Base-by-base conservation (phyloP, 192 early-diverging fungal species). In the Chytriomyces confervae region DNA sequence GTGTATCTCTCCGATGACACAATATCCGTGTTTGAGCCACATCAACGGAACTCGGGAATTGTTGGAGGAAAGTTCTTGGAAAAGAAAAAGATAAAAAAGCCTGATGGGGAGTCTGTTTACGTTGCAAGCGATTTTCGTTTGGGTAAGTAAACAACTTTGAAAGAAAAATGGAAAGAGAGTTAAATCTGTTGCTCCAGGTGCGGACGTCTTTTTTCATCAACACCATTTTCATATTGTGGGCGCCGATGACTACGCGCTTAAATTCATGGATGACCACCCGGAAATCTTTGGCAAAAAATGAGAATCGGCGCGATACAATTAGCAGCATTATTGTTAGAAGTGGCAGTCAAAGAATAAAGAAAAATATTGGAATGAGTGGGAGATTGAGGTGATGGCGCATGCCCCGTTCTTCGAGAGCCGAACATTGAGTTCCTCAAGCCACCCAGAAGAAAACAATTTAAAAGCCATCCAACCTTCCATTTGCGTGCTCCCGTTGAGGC, bases 51-150 rank as follows among this genome's bases (percentile, higher is more conserved):
- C 69, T 79, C 82, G 13, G 88, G 88, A 9, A 84, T 88, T 36
- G 72, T 88, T 48, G 90, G 90, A 24, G 90, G 88, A 66, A 91
- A 91, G 80, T 90, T 88, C 62, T 77, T 91, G 77, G 90, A 91
- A 74, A 84, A 86, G 67, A 61, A 61, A 27, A 75, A 67, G 53
- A 86, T 91, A 62, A 79, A 79, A 57, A 85, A 86, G 72, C 86
- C 86, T 20, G 83, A 86, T 63, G 76, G 76, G 2, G 72, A 57
- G 7, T 53, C n/a, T 36, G 85, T 79, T 79, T 91, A 87, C 75
- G 77, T 46, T n/a, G 69, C 85, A 1, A n/a, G 57, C 13, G 90
- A 91, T 72, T 88, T 91, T 70, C 83, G 53, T 50, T 80, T 91
- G 66, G 90, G 90, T 86, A 72, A 45, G 47, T 71, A 9, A 49